Evolutionary conservation across 2,329 filamentous ascomycete species (phyloP).

Genomic region (Aspergillus spinulosporus): DNA sequence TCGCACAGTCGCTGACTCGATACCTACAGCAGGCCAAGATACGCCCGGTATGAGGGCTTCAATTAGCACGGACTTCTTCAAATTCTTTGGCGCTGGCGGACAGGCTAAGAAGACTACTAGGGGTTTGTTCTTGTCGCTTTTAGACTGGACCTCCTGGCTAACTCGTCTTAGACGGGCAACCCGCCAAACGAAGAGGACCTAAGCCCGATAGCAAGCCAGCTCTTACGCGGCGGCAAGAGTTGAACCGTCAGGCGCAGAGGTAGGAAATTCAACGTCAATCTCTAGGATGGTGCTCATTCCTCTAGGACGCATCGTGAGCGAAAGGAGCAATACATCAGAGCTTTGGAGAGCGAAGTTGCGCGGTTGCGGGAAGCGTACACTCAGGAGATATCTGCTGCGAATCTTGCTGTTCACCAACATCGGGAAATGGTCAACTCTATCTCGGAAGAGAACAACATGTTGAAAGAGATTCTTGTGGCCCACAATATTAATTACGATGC

Average conservation of each 20-base stretch:
- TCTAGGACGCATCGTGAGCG: conserved; percentile 89
- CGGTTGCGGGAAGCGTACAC: conserved; percentile 73
- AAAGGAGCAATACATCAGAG: conserved; percentile 94
- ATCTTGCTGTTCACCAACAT: conserved; percentile 57
- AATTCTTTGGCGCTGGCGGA: conserved; percentile 61
- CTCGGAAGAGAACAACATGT: conserved; percentile 74
- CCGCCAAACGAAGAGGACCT: conserved; percentile 84
- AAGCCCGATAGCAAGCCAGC: conserved; percentile 97
- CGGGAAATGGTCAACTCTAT: conserved; percentile 73
- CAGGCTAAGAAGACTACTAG: conserved; percentile 71
- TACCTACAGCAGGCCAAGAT: conserved; percentile 4
- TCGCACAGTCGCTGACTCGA: conserved; percentile 1
- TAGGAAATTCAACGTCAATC: conserved; percentile 42
- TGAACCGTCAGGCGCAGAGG: conserved; percentile 95
- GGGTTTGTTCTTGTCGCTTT: conserved; percentile 52
- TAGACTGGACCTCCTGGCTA: not conserved
- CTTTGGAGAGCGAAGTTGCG: conserved; percentile 86
- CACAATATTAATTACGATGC: conserved; percentile 61
- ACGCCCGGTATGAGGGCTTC: conserved; percentile 12
- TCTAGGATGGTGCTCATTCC: not conserved
- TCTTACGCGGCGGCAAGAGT: conserved; percentile 83
- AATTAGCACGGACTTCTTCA: conserved; percentile 34
- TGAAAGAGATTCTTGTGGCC: conserved; percentile 63
- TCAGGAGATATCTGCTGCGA: conserved; percentile 65
- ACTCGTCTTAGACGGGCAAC: conserved; percentile 67